Evolutionary conservation across 345 rosid genomes (phyloP), one percentile per base, ranked within the genome.

Genomic region (Linum trigynum): DNA sequence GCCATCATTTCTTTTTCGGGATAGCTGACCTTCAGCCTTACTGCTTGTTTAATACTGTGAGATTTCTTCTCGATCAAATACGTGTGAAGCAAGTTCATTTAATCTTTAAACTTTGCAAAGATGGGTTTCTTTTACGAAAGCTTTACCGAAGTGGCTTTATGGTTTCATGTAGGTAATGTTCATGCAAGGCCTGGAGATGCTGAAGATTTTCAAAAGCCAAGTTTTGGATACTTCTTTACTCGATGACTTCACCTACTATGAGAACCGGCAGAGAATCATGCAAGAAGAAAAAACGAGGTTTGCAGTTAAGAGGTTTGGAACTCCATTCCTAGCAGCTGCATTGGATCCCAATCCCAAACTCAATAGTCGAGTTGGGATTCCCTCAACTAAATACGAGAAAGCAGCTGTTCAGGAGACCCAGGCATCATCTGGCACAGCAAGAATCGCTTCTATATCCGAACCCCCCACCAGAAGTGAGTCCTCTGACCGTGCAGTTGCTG

Each of bases 161-260:
- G 36, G 43, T 59, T 17, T 57, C 39, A 40, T 82, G 72, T 86
- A 94, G 99, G 75, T 90, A 77, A 75, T 86, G 84, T 68, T 69
- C 62, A 79, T 78, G 73, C 88, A 94, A 78, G 99, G 99, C 17
- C 65, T 82, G 68, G 92, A 88, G 82, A 83, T 90, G 85, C 78
- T 94, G 64, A 85, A 83, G 63, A 70, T 88, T 76, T 86, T 90
- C 75, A 88, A 86, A 81, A 72, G 62, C 66, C 83, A 86, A 41
- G 43, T 67, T 15, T 67, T 72, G 73, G 83, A 81, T 81, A 85
- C 95, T 5, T 88, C 95, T 37, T 55, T 92, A 62, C 79, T 92
- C 23, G 96, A 94, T 68, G 99, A 90, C 75, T 94, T 94, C 51
- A 62, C 71, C 78, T 94, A 78, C 57, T 94, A 94, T 42, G 99